Evolutionary conservation across 202 grass and related monocot species (phyloP).

Genomic region (Setaria italica): DNA sequence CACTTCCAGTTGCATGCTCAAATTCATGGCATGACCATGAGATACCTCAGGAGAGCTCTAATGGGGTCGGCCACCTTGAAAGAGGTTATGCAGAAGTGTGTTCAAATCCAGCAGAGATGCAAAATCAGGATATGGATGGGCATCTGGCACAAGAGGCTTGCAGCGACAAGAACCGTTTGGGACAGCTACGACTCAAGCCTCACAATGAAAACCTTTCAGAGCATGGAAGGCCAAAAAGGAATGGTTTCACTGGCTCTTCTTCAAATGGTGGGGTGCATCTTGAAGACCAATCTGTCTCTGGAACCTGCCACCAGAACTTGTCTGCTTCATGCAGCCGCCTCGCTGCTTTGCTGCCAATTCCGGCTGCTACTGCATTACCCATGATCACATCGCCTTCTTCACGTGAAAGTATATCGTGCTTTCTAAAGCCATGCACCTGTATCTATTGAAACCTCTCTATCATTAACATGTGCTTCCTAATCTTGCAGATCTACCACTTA

Average conservation of each 20-base stretch:
- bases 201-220: background rate
- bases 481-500: too few species aligned
- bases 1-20: constrained; percentile 21
- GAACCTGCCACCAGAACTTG: too few species aligned
- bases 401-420: too few species aligned
- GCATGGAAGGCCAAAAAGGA: constrained; percentile 23
- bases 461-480: too few species aligned
- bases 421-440: too few species aligned
- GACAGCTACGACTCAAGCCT: background rate
- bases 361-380: too few species aligned
- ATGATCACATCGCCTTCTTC: too few species aligned
- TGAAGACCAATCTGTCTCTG: too few species aligned
- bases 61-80: constrained; percentile 25
- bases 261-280: background rate
- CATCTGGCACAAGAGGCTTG: too few species aligned
- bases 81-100: constrained; percentile 21
- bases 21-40: constrained; percentile 47
- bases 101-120: constrained; percentile 32
- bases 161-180: background rate
- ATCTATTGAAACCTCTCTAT: too few species aligned
- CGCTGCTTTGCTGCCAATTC: too few species aligned
- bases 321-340: too few species aligned
- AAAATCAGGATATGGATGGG: constrained; percentile 2
- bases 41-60: constrained; percentile 29
- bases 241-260: constrained; percentile 25